Evolutionary conservation across 192 early-diverging fungal genomes (phyloP), one percentile per base, ranked within the genome.

Genomic region (Phycomyces blakesleeanus): DNA sequence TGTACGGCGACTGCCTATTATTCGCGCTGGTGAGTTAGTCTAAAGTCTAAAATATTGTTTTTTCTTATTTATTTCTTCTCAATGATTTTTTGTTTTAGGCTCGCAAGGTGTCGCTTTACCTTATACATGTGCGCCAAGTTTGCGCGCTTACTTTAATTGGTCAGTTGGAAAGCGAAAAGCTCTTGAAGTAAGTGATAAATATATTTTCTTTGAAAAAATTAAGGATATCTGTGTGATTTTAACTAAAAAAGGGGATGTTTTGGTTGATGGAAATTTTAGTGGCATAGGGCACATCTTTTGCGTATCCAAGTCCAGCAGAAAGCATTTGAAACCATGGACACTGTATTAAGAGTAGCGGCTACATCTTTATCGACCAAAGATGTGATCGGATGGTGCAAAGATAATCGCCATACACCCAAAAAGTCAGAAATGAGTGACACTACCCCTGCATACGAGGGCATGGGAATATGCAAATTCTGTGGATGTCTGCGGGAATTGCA

Each of bases 161-260:
- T 60, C 74, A 4, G 29, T 74, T 16, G 78, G 73, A 1, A 74
- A 69, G 51, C 71, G 78, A 26, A 85, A 80, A 61, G 69, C 70
- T 29, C 14, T 71, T n/a, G 83, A 85, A 70, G 79, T 81, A 64
- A 59, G 58, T 27, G n/a, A n/a, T n/a, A n/a, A n/a, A n/a, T n/a
- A n/a, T n/a, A n/a, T n/a, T n/a, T n/a, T n/a, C n/a, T n/a, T n/a
- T n/a, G n/a, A n/a, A n/a, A n/a, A n/a, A n/a, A n/a, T n/a, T n/a
- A n/a, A n/a, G n/a, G n/a, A n/a, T n/a, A n/a, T n/a, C n/a, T n/a
- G n/a, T n/a, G n/a, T n/a, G n/a, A n/a, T n/a, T n/a, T n/a, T n/a
- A n/a, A n/a, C n/a, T n/a, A n/a, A n/a, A n/a, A n/a, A n/a, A n/a
- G n/a, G n/a, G n/a, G n/a, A n/a, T n/a, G n/a, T n/a, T n/a, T n/a